Percentiles rank a stretch among this genome's conserved stretches.
These are phyloP conservation scores for Scutellaria barbata DNA, from an alignment of 257 asterid genomes.

Conservation along the genomic window DNA sequence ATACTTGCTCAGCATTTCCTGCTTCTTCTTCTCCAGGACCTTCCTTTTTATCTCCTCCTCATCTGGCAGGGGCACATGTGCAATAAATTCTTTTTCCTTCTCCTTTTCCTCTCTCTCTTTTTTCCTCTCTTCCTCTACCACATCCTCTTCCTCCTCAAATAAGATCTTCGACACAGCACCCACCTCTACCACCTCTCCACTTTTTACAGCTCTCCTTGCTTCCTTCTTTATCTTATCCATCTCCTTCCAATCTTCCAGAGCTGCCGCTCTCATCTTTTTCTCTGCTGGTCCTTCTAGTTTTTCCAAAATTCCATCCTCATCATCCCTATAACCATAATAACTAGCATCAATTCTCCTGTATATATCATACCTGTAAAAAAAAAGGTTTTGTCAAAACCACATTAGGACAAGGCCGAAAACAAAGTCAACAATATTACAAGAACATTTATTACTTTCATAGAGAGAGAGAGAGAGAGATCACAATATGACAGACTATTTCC, in stretches of 20 bases:
- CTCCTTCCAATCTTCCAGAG: slow-evolving; percentile 76
- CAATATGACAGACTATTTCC: too few relatives aligned
- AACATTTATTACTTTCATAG: slow-evolving; percentile 13
- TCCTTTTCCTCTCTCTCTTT: slow-evolving; percentile 61
- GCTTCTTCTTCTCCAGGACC: slow-evolving; percentile 89
- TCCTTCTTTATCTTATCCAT: slow-evolving; percentile 85
- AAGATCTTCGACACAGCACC: slow-evolving; percentile 76
- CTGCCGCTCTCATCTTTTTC: slow-evolving; percentile 70
- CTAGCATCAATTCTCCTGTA: slow-evolving; percentile 94
- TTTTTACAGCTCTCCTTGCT: slow-evolving; percentile 85
- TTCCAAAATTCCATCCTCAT: slow-evolving; percentile 86
- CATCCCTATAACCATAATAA: slow-evolving; percentile 94
- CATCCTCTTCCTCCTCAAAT: slow-evolving; percentile 92
- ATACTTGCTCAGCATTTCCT: slow-evolving; percentile 81
- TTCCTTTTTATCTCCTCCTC: slow-evolving; percentile 84
- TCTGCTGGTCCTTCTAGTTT: slow-evolving; percentile 87
- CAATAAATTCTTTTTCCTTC: slow-evolving; percentile 76
- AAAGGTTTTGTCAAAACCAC: slow-evolving; percentile 11
- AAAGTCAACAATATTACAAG: background rate
- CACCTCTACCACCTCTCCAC: slow-evolving; percentile 89
- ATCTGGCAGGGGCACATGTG: slow-evolving; percentile 92
- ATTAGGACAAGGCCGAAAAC: slow-evolving; percentile 23
- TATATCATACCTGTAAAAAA: slow-evolving; percentile 79
- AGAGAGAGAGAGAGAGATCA: background rate
- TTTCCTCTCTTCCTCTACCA: slow-evolving; percentile 82